These are phyloP conservation scores for Boletus vinaceobasis DNA, from an alignment of 768 basidiomycete species.

Conservation along the genomic window DNA sequence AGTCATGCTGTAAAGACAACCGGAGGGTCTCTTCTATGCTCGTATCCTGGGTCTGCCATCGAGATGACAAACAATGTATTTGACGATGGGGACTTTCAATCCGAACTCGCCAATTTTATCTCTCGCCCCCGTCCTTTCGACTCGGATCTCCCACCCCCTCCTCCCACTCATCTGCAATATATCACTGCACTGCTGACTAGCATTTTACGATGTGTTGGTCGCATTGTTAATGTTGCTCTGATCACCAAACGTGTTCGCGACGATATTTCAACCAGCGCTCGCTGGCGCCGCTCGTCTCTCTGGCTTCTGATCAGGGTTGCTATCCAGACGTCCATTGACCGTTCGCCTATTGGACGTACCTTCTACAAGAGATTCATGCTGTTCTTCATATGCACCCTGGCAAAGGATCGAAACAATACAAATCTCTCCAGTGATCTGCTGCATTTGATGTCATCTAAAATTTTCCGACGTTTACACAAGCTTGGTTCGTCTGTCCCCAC, in stretches of 20 bases:
- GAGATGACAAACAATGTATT: too few species aligned
- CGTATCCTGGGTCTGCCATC: slow-evolving; percentile 44
- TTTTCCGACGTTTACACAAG: slow-evolving; percentile 16
- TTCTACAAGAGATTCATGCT: slow-evolving; percentile 48
- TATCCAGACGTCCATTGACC: slow-evolving; percentile 25
- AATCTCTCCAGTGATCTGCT: slow-evolving; percentile 21
- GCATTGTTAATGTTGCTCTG: slow-evolving; percentile 4
- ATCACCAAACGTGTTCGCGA: slow-evolving; percentile 29
- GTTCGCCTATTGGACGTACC: neutral
- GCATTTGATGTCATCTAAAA: slow-evolving; percentile 21
- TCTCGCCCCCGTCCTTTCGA: too few species aligned
- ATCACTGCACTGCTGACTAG: neutral
- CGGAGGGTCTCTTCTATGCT: too few species aligned
- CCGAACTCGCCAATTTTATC: slow-evolving; percentile 35
- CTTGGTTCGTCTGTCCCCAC: slow-evolving; percentile 5
- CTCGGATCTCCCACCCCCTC: neutral
- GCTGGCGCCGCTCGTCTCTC: slow-evolving; percentile 33
- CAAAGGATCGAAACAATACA: slow-evolving; percentile 15
- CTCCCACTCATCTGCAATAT: neutral
- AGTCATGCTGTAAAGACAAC: too few species aligned
- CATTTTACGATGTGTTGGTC: slow-evolving; percentile 6
- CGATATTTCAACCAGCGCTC: slow-evolving; percentile 6
- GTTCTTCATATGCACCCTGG: slow-evolving; percentile 33
- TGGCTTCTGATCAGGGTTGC: slow-evolving; percentile 33
- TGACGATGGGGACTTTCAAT: too few species aligned